Conservation (phyloP, 805 yeast genomes). For the Suhomyces sp. region DNA sequence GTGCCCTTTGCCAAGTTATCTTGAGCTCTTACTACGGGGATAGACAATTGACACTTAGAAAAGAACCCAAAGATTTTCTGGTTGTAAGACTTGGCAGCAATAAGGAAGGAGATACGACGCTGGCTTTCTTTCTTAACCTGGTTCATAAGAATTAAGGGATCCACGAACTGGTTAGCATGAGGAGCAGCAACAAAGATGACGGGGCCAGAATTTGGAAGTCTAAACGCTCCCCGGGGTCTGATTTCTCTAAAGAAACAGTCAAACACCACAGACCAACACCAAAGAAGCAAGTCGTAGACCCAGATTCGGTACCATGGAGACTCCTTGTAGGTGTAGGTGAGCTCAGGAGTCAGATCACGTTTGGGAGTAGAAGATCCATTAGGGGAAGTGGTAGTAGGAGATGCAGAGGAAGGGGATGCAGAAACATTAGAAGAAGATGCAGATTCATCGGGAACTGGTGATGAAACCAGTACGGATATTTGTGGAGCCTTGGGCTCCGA, state of each 20-base stretch:
- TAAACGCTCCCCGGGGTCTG: conserved; percentile 81
- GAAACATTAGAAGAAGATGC: neutral
- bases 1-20: conserved; percentile 68
- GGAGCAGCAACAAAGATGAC: conserved; percentile 95
- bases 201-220: conserved; percentile 69
- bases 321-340: conserved; percentile 6
- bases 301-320: conserved; percentile 25
- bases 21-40: conserved; percentile 91
- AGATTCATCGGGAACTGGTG: neutral
- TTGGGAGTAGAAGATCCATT: neutral
- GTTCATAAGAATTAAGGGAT: conserved; percentile 77
- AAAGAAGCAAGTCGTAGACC: conserved; percentile 35
- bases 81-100: conserved; percentile 77
- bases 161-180: conserved; percentile 92
- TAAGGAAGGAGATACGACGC: conserved; percentile 73
- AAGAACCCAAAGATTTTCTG: conserved; percentile 69
- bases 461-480: neutral
- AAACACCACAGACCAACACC: conserved; percentile 38
- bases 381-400: too few species aligned
- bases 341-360: neutral
- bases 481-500: neutral
- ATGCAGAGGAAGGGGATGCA: neutral
- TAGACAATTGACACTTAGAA: conserved; percentile 73
- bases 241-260: conserved; percentile 85
- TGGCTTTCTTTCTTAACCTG: conserved; percentile 67